These are phyloP conservation scores for Plasmodium coatneyi DNA, from an alignment of 169 alveolate genomes.

Conservation along the genomic window DNA sequence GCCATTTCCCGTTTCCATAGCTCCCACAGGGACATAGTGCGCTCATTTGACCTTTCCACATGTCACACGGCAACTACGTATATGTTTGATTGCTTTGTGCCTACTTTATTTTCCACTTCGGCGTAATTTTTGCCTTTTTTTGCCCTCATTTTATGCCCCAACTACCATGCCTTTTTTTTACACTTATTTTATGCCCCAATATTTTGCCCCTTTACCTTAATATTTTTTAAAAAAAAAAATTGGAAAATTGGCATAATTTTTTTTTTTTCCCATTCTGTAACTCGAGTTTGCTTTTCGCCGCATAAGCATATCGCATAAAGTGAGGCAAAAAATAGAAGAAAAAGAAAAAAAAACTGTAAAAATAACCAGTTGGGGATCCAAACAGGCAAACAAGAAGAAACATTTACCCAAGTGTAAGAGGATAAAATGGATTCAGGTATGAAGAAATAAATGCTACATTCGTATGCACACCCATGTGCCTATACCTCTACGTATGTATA, in stretches of 20 bases:
- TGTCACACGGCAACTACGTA: background rate
- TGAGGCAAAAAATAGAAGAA: background rate
- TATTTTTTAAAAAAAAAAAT: background rate
- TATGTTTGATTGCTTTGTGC: background rate
- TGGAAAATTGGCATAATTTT: constrained; percentile 1
- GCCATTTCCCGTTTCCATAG: background rate
- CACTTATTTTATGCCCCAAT: constrained; percentile 7
- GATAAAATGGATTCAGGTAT: constrained; percentile 70
- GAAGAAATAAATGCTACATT: background rate
- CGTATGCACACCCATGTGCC: background rate
- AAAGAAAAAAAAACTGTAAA: background rate
- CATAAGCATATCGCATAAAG: background rate
- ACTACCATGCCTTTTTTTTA: constrained; percentile 3
- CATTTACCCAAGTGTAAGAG: background rate
- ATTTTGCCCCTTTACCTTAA: background rate
- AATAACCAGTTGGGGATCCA: background rate
- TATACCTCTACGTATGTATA: background rate
- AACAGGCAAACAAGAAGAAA: background rate
- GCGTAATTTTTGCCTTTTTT: background rate
- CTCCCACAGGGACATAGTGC: background rate
- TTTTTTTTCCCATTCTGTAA: background rate
- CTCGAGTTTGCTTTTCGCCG: background rate
- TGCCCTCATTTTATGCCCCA: background rate
- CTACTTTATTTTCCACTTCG: background rate
- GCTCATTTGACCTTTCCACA: constrained; percentile 1